Evolutionary conservation across 176 grass and related monocot genomes (phyloP).

Genomic region (Eragrostis curvula): DNA sequence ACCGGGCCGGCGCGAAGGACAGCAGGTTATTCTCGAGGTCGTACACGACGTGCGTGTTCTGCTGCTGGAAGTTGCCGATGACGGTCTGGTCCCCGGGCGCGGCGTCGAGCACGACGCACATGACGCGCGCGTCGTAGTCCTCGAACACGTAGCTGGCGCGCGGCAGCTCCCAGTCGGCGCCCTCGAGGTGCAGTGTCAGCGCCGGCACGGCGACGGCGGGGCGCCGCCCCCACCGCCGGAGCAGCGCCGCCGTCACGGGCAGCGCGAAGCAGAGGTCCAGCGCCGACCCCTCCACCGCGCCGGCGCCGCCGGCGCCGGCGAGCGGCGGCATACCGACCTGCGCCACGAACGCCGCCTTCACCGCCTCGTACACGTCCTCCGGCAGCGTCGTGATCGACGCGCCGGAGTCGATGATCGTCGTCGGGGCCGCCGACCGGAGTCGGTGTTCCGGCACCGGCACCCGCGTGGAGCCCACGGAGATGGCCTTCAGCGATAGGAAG

Average conservation of each 20-base stretch:
- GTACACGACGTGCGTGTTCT: conserved; percentile 89
- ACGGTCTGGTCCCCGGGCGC: conserved; percentile 56
- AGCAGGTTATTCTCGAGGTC: conserved; percentile 62
- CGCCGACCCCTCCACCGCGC: conserved; percentile 26
- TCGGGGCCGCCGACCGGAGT: conserved; percentile 35
- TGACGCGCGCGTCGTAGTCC: conserved; percentile 45
- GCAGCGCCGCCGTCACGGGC: conserved; percentile 27
- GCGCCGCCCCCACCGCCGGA: conserved; percentile 30
- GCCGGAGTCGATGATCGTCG: conserved; percentile 88
- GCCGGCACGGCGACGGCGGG: conserved; percentile 58
- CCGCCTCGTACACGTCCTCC: conserved; percentile 49
- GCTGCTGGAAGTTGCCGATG: conserved; percentile 95
- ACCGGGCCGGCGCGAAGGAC: conserved; percentile 71
- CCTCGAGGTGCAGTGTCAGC: conserved; percentile 80
- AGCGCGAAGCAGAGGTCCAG: conserved; percentile 76
- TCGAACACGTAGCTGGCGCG: conserved; percentile 65
- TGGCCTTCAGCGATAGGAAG: conserved; percentile 58
- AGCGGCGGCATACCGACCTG: conserved; percentile 48
- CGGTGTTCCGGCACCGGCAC: conserved; percentile 42
- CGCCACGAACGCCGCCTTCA: conserved; percentile 66
- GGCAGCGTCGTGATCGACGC: conserved; percentile 67
- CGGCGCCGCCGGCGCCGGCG: no score
- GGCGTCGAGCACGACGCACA: conserved; percentile 79
- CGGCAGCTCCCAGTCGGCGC: conserved; percentile 79
- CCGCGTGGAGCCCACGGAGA: conserved; percentile 60